These are phyloP conservation scores for Fragaria ananassa DNA, from an alignment of 306 rosid genomes.

Conservation along the genomic window DNA sequence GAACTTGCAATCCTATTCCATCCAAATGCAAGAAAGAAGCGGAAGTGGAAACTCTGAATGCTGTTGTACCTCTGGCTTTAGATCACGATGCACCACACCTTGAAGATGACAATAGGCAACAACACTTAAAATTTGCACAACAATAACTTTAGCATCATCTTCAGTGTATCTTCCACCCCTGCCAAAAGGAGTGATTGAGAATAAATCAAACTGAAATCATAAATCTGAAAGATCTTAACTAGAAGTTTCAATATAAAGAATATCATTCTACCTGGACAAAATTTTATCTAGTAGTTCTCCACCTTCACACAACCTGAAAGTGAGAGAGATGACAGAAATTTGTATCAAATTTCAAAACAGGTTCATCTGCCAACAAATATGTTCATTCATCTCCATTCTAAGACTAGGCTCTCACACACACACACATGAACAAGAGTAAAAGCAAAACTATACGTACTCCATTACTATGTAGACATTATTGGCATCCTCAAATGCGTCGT, in stretches of 20 bases:
- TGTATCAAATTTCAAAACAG: slow-evolving; percentile 23
- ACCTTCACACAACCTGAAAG: slow-evolving; percentile 85
- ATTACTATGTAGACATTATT: slow-evolving; percentile 86
- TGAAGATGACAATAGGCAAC: slow-evolving; percentile 89
- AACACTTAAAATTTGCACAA: slow-evolving; percentile 78
- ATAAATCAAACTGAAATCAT: slow-evolving; percentile 26
- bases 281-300: slow-evolving; percentile 96
- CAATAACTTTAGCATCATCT: slow-evolving; percentile 82
- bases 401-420: neutral
- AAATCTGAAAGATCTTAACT: slow-evolving; percentile 20
- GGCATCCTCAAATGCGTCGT: slow-evolving; percentile 83
- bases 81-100: slow-evolving; percentile 95
- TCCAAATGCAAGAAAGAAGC: neutral
- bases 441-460: slow-evolving; percentile 63
- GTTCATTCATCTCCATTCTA: neutral
- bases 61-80: slow-evolving; percentile 83
- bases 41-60: slow-evolving; percentile 5
- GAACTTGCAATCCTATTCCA: slow-evolving; percentile 14
- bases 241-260: slow-evolving; percentile 18
- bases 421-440: neutral
- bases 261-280: slow-evolving; percentile 68
- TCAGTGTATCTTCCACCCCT: slow-evolving; percentile 97
- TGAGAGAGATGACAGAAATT: slow-evolving; percentile 19
- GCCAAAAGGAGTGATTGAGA: slow-evolving; percentile 26
- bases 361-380: neutral